phyloP scores from a whole-genome alignment of 106 monocot genomes.

The Narthecium ossifragum region DNA sequence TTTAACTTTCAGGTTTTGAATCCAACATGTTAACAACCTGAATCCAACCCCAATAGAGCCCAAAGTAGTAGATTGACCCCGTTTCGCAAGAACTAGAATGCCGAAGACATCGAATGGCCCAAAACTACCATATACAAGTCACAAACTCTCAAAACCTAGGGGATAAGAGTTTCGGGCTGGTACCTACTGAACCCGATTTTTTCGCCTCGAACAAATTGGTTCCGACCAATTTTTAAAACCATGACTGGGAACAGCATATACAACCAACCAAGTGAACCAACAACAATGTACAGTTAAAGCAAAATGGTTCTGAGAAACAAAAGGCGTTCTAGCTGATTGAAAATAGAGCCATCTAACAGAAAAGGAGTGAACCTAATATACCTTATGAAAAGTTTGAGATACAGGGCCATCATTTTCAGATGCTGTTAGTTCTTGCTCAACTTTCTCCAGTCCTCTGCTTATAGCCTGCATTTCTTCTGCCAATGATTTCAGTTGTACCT shows the following conservation, averaged over 20 bases:
- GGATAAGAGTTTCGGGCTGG: too few species aligned
- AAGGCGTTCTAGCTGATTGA: not conserved
- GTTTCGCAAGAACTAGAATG: too few species aligned
- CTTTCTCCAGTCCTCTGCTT: conserved; percentile 78
- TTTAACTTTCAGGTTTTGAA: too few species aligned
- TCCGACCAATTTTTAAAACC: too few species aligned
- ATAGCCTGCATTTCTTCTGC: conserved; percentile 94
- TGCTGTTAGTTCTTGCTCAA: conserved; percentile 71
- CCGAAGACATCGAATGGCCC: too few species aligned
- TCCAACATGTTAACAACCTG: too few species aligned
- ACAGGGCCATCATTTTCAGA: conserved; percentile 80
- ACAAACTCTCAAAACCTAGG: too few species aligned
- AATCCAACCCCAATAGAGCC: too few species aligned
- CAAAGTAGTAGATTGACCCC: too few species aligned
- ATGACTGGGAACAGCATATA: not conserved
- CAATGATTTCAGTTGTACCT: conserved; percentile 81
- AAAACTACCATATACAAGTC: too few species aligned
- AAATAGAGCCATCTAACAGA: not conserved
- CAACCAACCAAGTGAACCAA: not conserved
- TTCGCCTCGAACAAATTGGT: too few species aligned
- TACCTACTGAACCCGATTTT: too few species aligned
- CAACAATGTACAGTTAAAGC: not conserved
- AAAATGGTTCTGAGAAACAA: not conserved
- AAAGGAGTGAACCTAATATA: conserved; percentile 5
- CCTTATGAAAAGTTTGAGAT: conserved; percentile 67